A percentile compares a stretch with the other conserved stretches of the same genome.
Conservation (phyloP, 208 protist species). For the Acanthamoeba royreba region DNA sequence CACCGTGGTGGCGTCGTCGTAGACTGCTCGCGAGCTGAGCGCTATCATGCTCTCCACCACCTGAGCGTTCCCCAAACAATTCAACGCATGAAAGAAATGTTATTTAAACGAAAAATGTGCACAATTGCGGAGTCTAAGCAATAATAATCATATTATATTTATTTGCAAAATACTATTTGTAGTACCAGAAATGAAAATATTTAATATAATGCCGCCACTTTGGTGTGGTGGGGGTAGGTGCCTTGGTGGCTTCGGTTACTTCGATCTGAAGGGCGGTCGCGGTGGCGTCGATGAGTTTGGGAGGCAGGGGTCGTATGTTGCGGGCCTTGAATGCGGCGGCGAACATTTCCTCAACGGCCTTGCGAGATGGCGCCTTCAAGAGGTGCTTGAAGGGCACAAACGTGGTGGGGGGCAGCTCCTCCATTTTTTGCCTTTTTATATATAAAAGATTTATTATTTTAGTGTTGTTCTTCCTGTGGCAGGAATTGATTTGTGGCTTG, state of each 20-base stretch:
- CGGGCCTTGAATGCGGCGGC: neutral
- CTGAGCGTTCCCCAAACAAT: neutral
- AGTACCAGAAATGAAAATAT: neutral
- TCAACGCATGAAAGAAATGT: neutral
- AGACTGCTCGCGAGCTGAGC: neutral
- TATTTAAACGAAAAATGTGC: neutral
- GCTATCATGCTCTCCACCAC: neutral
- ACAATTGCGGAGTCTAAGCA: neutral
- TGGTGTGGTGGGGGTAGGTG: neutral
- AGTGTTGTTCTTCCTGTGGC: too few relatives aligned
- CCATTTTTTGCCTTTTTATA: neutral
- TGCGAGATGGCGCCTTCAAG: neutral
- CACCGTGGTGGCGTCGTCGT: neutral
- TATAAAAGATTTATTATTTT: too few relatives aligned
- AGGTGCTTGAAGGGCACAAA: neutral
- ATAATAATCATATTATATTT: neutral
- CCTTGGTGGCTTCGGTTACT: neutral
- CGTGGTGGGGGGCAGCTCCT: neutral
- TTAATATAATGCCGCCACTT: neutral
- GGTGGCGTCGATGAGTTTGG: neutral
- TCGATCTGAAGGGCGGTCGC: neutral
- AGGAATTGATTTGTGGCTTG: too few relatives aligned
- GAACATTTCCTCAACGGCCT: neutral
- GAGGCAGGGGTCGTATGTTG: neutral
- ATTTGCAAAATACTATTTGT: neutral